phyloP scores from a whole-genome alignment of 2,329 filamentous ascomycete species.

The Pyrenophora seminiperda region DNA sequence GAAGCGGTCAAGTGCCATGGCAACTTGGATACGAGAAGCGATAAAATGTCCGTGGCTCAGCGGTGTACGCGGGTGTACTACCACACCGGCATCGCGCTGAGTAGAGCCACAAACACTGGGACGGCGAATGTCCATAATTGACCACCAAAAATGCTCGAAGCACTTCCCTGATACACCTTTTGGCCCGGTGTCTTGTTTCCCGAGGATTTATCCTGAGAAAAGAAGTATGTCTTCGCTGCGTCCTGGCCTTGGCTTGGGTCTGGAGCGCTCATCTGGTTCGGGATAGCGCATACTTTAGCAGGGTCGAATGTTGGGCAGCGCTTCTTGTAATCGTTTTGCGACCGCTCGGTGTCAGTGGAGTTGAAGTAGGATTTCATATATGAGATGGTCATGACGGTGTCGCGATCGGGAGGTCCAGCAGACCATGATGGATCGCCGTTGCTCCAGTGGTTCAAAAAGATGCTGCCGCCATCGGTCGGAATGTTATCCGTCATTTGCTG shows the following conservation, averaged over 20 bases:
- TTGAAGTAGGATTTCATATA: constrained; percentile 85
- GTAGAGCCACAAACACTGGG: constrained; percentile 33
- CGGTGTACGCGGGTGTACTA: constrained; percentile 9
- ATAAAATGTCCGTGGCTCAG: no score
- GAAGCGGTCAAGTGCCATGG: no score
- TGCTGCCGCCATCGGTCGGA: constrained; percentile 65
- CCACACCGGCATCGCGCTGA: constrained; percentile 34
- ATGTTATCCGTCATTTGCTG: constrained; percentile 62
- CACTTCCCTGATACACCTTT: constrained; percentile 26
- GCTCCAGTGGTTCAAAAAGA: constrained; percentile 77
- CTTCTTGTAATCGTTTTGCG: constrained; percentile 37
- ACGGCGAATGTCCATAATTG: constrained; percentile 27
- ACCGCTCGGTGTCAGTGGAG: constrained; percentile 56
- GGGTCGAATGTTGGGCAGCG: constrained; percentile 39
- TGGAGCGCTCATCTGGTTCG: constrained; percentile 38
- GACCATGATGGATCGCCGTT: constrained; percentile 76
- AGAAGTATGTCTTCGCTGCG: constrained; percentile 46
- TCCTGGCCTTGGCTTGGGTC: constrained; percentile 32
- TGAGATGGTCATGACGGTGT: constrained; percentile 67
- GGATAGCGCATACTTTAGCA: constrained; percentile 42
- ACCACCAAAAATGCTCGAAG: constrained; percentile 23
- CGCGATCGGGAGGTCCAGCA: constrained; percentile 67
- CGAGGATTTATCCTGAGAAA: constrained; percentile 28
- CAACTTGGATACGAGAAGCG: no score
- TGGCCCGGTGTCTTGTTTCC: constrained; percentile 38